Conservation (phyloP, 108 stramenopile species). For the Pseudonitzschia multiseries region DNA sequence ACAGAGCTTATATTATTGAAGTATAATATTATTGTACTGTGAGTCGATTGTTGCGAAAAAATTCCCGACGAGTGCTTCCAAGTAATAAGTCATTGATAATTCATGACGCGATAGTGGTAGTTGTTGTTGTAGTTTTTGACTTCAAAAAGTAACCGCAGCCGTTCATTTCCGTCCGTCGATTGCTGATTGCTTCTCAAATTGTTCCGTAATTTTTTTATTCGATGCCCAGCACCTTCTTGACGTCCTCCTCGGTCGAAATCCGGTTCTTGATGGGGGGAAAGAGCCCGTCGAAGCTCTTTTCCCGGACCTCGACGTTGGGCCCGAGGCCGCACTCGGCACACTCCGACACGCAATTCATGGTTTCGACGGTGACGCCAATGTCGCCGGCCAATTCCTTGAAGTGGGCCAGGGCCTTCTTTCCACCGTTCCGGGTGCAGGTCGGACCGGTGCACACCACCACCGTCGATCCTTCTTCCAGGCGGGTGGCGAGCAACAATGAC, state of each 20-base stretch:
- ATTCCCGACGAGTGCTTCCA: neutral
- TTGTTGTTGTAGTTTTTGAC: too few relatives aligned
- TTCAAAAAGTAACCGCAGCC: too few relatives aligned
- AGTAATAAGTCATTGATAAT: too few relatives aligned
- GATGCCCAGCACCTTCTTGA: conserved; percentile 58
- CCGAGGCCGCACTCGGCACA: conserved; percentile 77
- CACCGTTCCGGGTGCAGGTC: conserved; percentile 51
- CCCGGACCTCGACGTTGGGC: conserved; percentile 65
- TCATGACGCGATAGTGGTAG: too few relatives aligned
- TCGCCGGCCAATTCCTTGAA: conserved; percentile 48
- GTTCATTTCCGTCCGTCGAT: too few relatives aligned
- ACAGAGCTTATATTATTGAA: too few relatives aligned
- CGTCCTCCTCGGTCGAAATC: conserved; percentile 61
- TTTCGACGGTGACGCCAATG: conserved; percentile 48
- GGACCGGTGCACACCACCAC: conserved; percentile 70
- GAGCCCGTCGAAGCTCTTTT: conserved; percentile 60
- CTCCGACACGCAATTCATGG: conserved; percentile 66
- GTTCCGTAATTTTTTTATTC: neutral
- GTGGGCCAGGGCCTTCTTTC: conserved; percentile 50
- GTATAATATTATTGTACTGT: too few relatives aligned
- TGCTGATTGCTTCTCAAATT: too few relatives aligned
- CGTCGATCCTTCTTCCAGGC: conserved; percentile 29
- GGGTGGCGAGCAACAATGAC: neutral
- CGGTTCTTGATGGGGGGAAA: conserved; percentile 72
- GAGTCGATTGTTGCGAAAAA: too few relatives aligned